These are phyloP conservation scores for Nakazawaea ishiwadae DNA, from an alignment of 805 yeast genomes.

Conservation along the genomic window DNA sequence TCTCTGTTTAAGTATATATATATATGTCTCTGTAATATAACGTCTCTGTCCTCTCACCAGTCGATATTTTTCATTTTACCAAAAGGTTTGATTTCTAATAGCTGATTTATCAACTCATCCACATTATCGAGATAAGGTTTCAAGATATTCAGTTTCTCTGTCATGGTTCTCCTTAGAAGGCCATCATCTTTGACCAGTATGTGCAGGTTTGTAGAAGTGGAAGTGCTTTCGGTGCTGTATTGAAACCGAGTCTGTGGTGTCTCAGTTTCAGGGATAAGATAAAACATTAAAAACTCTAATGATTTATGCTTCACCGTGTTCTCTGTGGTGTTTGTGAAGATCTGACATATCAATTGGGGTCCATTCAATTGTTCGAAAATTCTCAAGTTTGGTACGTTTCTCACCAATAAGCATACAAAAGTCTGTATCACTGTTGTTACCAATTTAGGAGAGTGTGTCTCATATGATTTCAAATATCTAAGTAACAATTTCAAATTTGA, in stretches of 20 bases:
- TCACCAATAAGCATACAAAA: constrained; percentile 52
- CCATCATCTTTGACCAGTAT: no score
- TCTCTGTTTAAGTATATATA: no score
- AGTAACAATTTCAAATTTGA: constrained; percentile 34
- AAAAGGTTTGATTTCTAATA: constrained; percentile 41
- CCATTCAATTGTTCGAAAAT: constrained; percentile 56
- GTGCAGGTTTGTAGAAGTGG: background rate
- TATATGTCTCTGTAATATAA: background rate
- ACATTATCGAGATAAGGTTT: constrained; percentile 39
- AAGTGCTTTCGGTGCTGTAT: background rate
- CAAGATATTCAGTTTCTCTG: constrained; percentile 39
- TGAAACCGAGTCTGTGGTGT: background rate
- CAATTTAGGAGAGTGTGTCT: constrained; percentile 16
- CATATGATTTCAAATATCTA: constrained; percentile 18
- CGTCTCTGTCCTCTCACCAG: no score
- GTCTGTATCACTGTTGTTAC: constrained; percentile 44
- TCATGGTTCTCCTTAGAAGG: constrained; percentile 31
- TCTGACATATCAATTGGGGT: constrained; percentile 43
- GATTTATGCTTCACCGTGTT: constrained; percentile 58
- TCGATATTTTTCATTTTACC: constrained; percentile 38
- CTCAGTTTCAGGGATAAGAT: constrained; percentile 53
- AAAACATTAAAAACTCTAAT: constrained; percentile 66
- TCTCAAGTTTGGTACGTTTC: constrained; percentile 52
- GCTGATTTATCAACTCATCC: constrained; percentile 41
- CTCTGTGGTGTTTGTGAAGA: constrained; percentile 33